phyloP scores from a whole-genome alignment of 2,329 filamentous ascomycete species.

The Seiridium unicorne region DNA sequence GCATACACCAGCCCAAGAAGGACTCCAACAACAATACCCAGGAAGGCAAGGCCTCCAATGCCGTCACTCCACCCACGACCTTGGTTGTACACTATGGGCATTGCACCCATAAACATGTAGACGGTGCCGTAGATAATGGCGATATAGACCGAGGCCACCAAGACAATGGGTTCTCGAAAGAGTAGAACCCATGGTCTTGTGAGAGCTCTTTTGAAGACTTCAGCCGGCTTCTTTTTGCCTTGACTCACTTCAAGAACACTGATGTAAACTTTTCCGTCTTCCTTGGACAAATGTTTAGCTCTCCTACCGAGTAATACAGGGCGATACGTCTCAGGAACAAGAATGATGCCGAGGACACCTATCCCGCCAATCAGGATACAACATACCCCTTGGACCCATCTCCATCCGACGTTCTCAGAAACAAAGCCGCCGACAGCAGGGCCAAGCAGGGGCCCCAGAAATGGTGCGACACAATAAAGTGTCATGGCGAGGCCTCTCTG shows the following conservation, averaged over 20 bases:
- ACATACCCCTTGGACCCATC: constrained; percentile 65
- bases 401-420: constrained; percentile 59
- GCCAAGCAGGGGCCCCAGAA: constrained; percentile 59
- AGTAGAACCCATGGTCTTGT: constrained; percentile 65
- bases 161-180: constrained; percentile 67
- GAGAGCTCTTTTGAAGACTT: constrained; percentile 54
- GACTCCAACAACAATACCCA: constrained; percentile 67
- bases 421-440: constrained; percentile 66
- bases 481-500: constrained; percentile 53
- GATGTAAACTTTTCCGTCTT: constrained; percentile 53
- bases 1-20: constrained; percentile 52
- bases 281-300: constrained; percentile 44
- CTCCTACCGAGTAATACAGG: constrained; percentile 52
- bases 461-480: constrained; percentile 63
- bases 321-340: constrained; percentile 58
- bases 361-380: constrained; percentile 59
- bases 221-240: constrained; percentile 35
- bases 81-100: constrained; percentile 62
- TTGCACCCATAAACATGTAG: constrained; percentile 56
- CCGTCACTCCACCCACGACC: constrained; percentile 55
- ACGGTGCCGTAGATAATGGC: constrained; percentile 55
- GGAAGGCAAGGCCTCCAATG: constrained; percentile 61
- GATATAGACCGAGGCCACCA: constrained; percentile 62
- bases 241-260: constrained; percentile 41
- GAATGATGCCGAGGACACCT: constrained; percentile 45